Evolutionary conservation across 2,329 filamentous ascomycete genomes (phyloP).

Genomic region (Venturia pyrina): DNA sequence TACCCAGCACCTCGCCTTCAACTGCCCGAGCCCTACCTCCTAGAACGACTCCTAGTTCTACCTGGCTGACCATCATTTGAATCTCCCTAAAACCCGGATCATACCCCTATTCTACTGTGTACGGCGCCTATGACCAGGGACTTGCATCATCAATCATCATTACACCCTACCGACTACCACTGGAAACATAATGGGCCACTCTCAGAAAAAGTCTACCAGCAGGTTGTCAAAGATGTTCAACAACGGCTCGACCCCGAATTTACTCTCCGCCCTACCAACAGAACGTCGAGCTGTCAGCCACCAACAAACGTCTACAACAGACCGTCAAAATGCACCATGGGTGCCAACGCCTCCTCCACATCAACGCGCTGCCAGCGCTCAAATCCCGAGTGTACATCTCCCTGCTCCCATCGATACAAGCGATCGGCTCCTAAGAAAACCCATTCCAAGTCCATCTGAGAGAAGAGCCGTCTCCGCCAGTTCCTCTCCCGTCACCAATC

Average conservation of each 20-base stretch:
- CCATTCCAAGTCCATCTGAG: neutral
- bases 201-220: neutral
- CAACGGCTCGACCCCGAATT: neutral
- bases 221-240: constrained; percentile 1
- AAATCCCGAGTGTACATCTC: neutral
- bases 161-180: neutral
- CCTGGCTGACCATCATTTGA: neutral
- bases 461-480: neutral
- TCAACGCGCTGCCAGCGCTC: constrained; percentile 2
- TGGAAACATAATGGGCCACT: neutral
- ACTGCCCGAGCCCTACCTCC: too few relatives aligned
- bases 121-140: neutral
- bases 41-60: too few relatives aligned
- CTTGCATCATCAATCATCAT: neutral
- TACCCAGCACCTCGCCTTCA: neutral
- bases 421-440: neutral
- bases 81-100: neutral
- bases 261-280: neutral
- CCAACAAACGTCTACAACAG: neutral
- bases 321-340: neutral
- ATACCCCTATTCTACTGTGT: too few relatives aligned
- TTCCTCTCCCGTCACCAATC: neutral
- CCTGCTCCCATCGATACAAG: neutral
- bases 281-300: constrained; percentile 1
- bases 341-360: neutral